Base-by-base conservation (phyloP, 768 basidiomycete genomes). In the Lactarius trivialis region DNA sequence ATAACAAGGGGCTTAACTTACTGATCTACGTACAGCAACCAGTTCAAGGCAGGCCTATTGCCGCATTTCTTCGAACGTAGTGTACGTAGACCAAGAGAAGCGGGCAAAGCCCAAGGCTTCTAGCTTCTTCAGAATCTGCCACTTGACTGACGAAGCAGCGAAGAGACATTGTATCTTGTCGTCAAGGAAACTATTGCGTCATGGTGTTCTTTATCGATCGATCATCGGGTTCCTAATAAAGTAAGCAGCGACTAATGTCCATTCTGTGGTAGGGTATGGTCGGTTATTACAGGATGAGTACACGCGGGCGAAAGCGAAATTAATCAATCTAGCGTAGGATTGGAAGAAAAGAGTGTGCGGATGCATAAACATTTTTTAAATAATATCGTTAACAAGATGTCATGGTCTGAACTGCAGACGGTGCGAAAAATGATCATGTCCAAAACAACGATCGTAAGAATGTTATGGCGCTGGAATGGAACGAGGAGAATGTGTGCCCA, bases 331-430 rank as follows among this genome's bases (percentile, higher is more conserved):
- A 26, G 30, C 11, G 49, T 56, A 51, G 30, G 55, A 24, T 24
- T 41, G 33, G 7, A 24, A n/a, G 33, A 50, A 56, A 33, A 11
- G 37, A 43, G 26, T 14, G 21, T 9, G 51, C n/a, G 21, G 33
- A 58, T 49, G 24, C 41, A 54, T 63, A 58, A 62, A 53, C 61
- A 45, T 45, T 28, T 34, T 28, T 57, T 62, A 62, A 62, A 62
- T 62, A 62, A 53, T 52, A 45, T 32, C 56, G 51, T 30, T 54
- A 51, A 34, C 45, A 36, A 54, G 33, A 43, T 53, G 60, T 53
- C 33, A 14, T 62, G n/a, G 33, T 52, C 33, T 30, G 56, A 39
- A 48, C 19, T 11, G 24, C 28, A 28, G 33, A 52, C 36, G 30
- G 39, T 21, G 45, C 24, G 41, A 26, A 32, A 51, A 24, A 39